Percentiles rank a stretch among this genome's conserved stretches.
Conservation (phyloP, 169 alveolate species). For the Plasmodium vivax region DNA sequence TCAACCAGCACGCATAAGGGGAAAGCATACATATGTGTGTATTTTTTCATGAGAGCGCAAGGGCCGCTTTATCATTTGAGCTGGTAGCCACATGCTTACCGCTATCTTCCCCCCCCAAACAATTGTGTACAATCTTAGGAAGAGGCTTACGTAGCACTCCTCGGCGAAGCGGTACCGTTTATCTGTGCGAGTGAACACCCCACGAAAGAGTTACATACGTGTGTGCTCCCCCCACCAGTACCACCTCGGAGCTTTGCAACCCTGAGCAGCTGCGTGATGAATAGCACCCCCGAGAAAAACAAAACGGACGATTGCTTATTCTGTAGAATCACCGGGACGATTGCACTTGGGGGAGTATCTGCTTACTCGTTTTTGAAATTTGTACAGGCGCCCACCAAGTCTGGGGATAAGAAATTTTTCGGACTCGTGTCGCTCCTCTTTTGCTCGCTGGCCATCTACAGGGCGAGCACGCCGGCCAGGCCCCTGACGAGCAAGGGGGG, state of each 20-base stretch:
- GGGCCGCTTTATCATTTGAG: background rate
- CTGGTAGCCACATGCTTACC: background rate
- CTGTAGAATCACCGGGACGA: conserved; percentile 62
- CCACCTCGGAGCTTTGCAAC: background rate
- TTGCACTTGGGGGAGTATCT: conserved; percentile 61
- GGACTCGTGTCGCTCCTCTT: conserved; percentile 39
- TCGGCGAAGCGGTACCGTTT: background rate
- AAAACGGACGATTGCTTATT: conserved; percentile 55
- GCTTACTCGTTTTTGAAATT: conserved; percentile 55
- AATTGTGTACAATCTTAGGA: background rate
- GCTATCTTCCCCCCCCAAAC: background rate
- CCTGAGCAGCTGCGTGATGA: conserved; percentile 20
- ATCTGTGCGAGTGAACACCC: background rate
- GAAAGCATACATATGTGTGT: background rate
- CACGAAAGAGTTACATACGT: background rate
- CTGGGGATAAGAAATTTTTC: conserved; percentile 42
- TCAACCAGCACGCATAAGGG: background rate
- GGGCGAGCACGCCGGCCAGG: conserved; percentile 63
- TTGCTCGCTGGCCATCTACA: conserved; percentile 27
- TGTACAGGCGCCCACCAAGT: conserved; percentile 48
- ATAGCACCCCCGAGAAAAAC: background rate
- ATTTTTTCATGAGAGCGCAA: background rate
- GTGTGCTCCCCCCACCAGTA: background rate
- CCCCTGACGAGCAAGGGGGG: conserved; percentile 4
- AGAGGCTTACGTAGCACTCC: background rate